Evolutionary conservation across 1,284 basidiomycete species (phyloP).

Genomic region (Papiliotrema flavescens): DNA sequence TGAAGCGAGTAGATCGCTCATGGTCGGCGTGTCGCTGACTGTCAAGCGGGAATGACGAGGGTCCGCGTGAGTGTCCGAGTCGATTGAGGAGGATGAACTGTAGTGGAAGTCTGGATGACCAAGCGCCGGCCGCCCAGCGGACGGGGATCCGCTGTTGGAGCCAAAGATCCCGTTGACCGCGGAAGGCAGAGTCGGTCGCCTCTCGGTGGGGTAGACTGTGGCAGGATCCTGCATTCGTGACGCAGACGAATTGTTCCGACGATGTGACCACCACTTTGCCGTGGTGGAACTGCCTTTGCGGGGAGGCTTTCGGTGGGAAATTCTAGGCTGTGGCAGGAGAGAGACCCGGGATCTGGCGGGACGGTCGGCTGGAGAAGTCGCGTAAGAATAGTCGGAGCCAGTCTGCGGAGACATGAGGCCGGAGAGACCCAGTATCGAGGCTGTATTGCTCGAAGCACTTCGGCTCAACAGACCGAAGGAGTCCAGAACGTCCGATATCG

Average conservation of each 20-base stretch:
- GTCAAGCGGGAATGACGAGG: background rate
- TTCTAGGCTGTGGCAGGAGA: background rate
- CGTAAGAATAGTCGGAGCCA: background rate
- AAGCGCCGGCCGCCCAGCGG: too few relatives aligned
- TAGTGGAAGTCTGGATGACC: too few relatives aligned
- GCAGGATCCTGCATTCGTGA: constrained; percentile 1
- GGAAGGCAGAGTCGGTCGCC: too few relatives aligned
- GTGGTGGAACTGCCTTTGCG: background rate
- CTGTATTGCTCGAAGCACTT: background rate
- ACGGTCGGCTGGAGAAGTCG: background rate
- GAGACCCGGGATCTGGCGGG: background rate
- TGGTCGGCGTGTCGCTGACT: background rate
- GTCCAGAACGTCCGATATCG: background rate
- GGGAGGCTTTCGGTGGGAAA: constrained; percentile 10
- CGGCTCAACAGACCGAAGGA: background rate
- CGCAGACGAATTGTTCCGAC: constrained; percentile 11
- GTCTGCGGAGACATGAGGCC: background rate
- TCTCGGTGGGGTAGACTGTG: constrained; percentile 1
- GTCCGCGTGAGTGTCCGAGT: background rate
- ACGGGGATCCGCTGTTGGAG: too few relatives aligned
- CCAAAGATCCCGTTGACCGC: too few relatives aligned
- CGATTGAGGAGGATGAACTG: background rate
- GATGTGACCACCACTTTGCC: constrained; percentile 26
- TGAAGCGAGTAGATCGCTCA: constrained; percentile 6
- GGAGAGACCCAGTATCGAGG: background rate